These are phyloP conservation scores for Crataegus laevigata DNA, from an alignment of 306 rosid species.

Conservation along the genomic window DNA sequence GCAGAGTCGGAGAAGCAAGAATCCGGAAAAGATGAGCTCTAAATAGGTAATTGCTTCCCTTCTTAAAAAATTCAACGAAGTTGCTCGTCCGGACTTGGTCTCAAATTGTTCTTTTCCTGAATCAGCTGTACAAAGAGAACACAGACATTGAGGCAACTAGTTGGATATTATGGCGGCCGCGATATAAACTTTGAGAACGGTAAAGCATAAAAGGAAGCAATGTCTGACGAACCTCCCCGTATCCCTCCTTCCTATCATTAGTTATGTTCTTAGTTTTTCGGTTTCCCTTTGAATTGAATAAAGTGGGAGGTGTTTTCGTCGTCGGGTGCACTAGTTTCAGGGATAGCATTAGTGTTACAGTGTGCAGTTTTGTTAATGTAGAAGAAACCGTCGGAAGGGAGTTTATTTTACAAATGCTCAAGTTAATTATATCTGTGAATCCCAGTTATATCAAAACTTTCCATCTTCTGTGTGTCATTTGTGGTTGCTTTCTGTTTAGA, in stretches of 20 bases:
- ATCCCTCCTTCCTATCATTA: neutral
- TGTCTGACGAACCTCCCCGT: slow-evolving; percentile 14
- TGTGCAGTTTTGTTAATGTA: slow-evolving; percentile 28
- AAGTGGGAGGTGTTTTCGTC: slow-evolving; percentile 29
- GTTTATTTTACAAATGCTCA: neutral
- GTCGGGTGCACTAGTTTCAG: slow-evolving; percentile 7
- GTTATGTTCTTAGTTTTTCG: neutral
- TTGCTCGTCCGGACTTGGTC: too few species aligned
- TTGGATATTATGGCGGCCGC: neutral
- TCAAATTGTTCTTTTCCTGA: neutral
- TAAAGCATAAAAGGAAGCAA: slow-evolving; percentile 11
- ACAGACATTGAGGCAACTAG: neutral
- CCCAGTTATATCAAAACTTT: neutral
- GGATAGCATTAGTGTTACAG: slow-evolving; percentile 14
- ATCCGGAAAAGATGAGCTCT: slow-evolving; percentile 72
- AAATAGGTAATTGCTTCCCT: slow-evolving; percentile 27
- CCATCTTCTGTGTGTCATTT: too few species aligned
- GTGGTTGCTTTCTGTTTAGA: too few species aligned
- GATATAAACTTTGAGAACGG: neutral
- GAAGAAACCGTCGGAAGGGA: slow-evolving; percentile 1
- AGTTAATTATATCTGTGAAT: neutral
- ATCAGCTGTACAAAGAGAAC: neutral
- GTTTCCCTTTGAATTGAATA: slow-evolving; percentile 23
- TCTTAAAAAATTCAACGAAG: neutral
- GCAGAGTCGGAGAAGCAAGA: slow-evolving; percentile 26